Base-by-base conservation (phyloP, 345 rosid genomes). In the Draba incana region DNA sequence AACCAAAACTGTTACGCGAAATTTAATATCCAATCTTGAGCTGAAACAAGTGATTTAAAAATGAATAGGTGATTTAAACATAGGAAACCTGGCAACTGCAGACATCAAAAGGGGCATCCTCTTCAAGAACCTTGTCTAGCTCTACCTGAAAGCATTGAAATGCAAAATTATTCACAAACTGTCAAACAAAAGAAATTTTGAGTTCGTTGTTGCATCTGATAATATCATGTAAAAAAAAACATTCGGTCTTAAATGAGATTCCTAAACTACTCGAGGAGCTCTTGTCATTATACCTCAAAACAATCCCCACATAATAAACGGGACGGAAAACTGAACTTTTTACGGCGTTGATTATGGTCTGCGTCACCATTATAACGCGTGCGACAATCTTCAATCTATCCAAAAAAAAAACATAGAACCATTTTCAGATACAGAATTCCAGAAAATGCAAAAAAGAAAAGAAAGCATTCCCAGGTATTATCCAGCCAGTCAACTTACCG, bases 281-380 rank as follows among this genome's bases (percentile, higher is more conserved):
- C 35, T 39, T 25, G 13, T 3, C 31, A 7, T 81, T 75, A 31
- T 72, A 94, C 99, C 92, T 94, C 99, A 75, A 64, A 94, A 83
- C 99, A 94, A 77, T 91, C 98, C 28, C 97, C 99, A 38, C 99
- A 94, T 33, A 89, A 54, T 41, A 94, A 92, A 37, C 90, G 96
- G 16, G 98, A 97, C 7, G 96, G 99, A 77, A 94, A 94, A 63
- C 88, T 79, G 81, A 86, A 89, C 86, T 89, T 94, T 68, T 84
- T 91, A 56, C 92, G 96, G 31, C 88, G 89, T 58, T 94, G 95
- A 79, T 91, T 89, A 79, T 87, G 97, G 78, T 92, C 96, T 41
- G 97, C 96, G 61, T 92, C 98, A 50, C 98, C 98, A 80, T 94
- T 91, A 66, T 94, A 94, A 53, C 96, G 96, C 6, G 93, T 91